Evolutionary conservation across 306 rosid genomes (phyloP), one percentile per base, ranked within the genome.

Genomic region (Castanea crenata): DNA sequence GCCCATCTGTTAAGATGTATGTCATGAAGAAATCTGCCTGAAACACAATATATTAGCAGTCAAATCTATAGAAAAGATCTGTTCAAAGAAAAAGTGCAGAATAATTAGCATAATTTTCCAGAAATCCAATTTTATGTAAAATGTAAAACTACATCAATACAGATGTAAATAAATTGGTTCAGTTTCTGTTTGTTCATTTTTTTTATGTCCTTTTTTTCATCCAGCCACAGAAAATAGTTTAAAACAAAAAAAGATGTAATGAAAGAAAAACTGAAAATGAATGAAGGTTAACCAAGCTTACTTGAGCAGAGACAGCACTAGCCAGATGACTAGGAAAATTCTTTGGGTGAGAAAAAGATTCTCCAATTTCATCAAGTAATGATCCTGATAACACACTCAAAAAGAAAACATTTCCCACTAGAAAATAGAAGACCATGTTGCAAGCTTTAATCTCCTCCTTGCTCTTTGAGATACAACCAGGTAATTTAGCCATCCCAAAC

Each of bases 21-120:
- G 99, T 91, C 76, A 91, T 80, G 79, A 94, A 94, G 95, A 94
- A 94, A 88, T 94, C 95, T 18, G 97, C 99, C 99, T 94, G 93
- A 35, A 81, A 71, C 75, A 38, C 71, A 18, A 55, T 32, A 80
- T n/a, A 58, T 61, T 68, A 83, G 56, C 71, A 68, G 58, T 67
- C 35, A 55, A 63, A 18, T 70, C 31, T 44, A 76, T 68, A 59
- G 35, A 44, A 74, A 14, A 21, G 5, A 32, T 65, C 5, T 12
- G 3, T 20, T 25, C 44, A 20, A 20, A 55, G 15, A 27, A 2
- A 11, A 76, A 54, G 16, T 59, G 20, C 57, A 20, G 6, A 70
- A 41, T 46, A 21, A 13, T 11, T 46, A 13, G 29, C 20, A 12
- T 4, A 44, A 69, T 69, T 41, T 69, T 10, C 1, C 56, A 70